Percentiles rank a stretch among this genome's conserved stretches.
Evolutionary conservation across 192 early-diverging fungal species (phyloP).

Genomic region (Coemansia sp.): DNA sequence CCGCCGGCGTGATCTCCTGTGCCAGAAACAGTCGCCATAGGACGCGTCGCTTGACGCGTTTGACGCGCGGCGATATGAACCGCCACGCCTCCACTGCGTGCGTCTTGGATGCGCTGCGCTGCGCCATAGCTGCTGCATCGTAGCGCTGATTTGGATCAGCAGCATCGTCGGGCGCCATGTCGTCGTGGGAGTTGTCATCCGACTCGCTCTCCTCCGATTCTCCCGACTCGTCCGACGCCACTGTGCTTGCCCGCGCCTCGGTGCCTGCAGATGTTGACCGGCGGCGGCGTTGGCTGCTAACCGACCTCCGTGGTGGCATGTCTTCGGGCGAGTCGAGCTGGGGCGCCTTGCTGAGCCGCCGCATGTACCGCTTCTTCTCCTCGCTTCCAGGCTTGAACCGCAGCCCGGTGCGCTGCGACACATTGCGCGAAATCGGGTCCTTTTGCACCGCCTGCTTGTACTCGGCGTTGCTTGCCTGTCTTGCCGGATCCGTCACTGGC

Average conservation of each 20-base stretch:
- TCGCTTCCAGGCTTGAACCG: slow-evolving; percentile 45
- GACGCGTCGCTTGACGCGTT: slow-evolving; percentile 51
- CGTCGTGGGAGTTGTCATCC: slow-evolving; percentile 8
- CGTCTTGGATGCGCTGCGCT: slow-evolving; percentile 22
- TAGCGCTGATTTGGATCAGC: slow-evolving; percentile 8
- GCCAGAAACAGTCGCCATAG: slow-evolving; percentile 55
- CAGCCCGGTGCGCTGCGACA: slow-evolving; percentile 49
- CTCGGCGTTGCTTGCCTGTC: slow-evolving; percentile 29
- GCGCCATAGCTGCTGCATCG: slow-evolving; percentile 18
- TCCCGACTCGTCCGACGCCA: slow-evolving; percentile 11
- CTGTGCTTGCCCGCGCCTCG: neutral
- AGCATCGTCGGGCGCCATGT: neutral
- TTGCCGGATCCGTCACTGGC: slow-evolving; percentile 10
- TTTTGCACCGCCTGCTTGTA: slow-evolving; percentile 29
- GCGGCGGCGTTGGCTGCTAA: slow-evolving; percentile 3
- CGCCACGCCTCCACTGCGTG: slow-evolving; percentile 48
- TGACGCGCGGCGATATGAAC: slow-evolving; percentile 44
- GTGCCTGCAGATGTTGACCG: neutral
- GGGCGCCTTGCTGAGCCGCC: slow-evolving; percentile 48
- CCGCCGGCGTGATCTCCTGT: slow-evolving; percentile 40
- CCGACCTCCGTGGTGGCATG: slow-evolving; percentile 4
- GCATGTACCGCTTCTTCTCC: slow-evolving; percentile 47
- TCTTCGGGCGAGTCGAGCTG: slow-evolving; percentile 25
- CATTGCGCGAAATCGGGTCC: slow-evolving; percentile 49
- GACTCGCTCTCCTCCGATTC: neutral